Evolutionary conservation across 2,329 filamentous ascomycete genomes (phyloP), one percentile per base, ranked within the genome.

Genomic region (Botrytis fragariae): DNA sequence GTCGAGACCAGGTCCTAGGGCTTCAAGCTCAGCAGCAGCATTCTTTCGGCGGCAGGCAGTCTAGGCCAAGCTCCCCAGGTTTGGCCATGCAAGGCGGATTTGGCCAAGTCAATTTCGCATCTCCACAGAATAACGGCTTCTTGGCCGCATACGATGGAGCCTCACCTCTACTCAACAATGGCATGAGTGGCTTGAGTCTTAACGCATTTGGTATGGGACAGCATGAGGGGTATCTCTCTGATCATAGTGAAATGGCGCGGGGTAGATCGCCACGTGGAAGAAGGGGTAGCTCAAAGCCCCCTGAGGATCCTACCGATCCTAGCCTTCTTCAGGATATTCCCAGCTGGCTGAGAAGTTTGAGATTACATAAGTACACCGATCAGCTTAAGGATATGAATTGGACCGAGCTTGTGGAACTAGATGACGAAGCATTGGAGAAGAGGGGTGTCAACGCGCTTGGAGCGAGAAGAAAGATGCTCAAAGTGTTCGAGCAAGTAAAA

Each of bases 291-390:
- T 97, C 94, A 61, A 99, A 98, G 87, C 96, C 96, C 44, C 96
- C 96, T 64, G 96, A 99, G 86, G 96, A 99, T 80, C 96, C 96
- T 6, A 98, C 95, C 32, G 96, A 99, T 82, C 92, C 93, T 25
- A 90, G 88, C 60, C 88, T 99, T 74, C 87, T 99, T 78, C 93
- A 97, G 84, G 96, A 99, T 81, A 98, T 99, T 78, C 95, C 96
- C 72, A 92, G 91, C 82, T 99, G 96, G 96, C 88, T 99, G 79
- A 91, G 96, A 81, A 98, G 94, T 82, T 87, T 98, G 81, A 91
- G 96, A 74, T 87, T 99, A 79, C 96, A 99, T 87, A 99, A 99
- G 86, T 99, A 99, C 84, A 99, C 96, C 16, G 96, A 99, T 78
- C 97, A 98, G 79, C 85, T 99, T 76, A 99, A 98, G 84, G 95